A percentile compares a stretch with the other conserved stretches of the same genome.
phyloP scores from a whole-genome alignment of 352 stramenopile species.

The Thraustochytrium aureum region DNA sequence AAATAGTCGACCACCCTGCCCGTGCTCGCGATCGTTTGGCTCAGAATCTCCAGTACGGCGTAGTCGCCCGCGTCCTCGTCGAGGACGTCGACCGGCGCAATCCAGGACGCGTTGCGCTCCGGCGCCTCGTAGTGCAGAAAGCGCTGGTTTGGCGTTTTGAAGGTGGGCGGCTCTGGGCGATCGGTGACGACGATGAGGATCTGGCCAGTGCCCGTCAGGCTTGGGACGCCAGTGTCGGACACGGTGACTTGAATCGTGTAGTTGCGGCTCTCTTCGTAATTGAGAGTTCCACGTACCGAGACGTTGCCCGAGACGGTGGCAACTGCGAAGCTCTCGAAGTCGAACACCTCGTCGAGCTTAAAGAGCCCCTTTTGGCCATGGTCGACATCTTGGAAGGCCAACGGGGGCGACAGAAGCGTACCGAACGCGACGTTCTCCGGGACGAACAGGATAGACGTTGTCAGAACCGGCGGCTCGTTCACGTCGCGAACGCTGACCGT shows the following conservation, averaged over 20 bases:
- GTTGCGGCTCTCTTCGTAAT: not conserved
- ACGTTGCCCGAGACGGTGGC: not conserved
- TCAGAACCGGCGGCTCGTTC: slow-evolving; percentile 32
- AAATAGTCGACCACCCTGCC: slow-evolving; percentile 37
- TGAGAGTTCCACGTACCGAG: not conserved
- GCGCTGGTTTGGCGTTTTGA: not conserved
- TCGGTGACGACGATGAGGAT: slow-evolving; percentile 30
- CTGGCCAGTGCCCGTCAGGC: not conserved
- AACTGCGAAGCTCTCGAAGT: not conserved
- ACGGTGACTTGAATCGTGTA: slow-evolving; percentile 10
- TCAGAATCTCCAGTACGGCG: not conserved
- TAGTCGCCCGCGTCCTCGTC: slow-evolving; percentile 23
- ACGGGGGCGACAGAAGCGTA: not conserved
- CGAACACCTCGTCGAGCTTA: not conserved
- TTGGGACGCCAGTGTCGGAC: slow-evolving; percentile 24
- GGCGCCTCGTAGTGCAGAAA: slow-evolving; percentile 1
- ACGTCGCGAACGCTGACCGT: slow-evolving; percentile 40
- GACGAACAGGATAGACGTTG: slow-evolving; percentile 17
- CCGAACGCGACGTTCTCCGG: slow-evolving; percentile 3
- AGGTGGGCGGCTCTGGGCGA: slow-evolving; percentile 26
- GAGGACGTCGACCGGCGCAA: not conserved
- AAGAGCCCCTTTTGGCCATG: slow-evolving; percentile 9
- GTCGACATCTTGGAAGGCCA: slow-evolving; percentile 19
- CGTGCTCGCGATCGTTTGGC: slow-evolving; percentile 10
- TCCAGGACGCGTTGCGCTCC: slow-evolving; percentile 3